phyloP scores from a whole-genome alignment of 169 alveolate genomes.

The Babesia bovis region DNA sequence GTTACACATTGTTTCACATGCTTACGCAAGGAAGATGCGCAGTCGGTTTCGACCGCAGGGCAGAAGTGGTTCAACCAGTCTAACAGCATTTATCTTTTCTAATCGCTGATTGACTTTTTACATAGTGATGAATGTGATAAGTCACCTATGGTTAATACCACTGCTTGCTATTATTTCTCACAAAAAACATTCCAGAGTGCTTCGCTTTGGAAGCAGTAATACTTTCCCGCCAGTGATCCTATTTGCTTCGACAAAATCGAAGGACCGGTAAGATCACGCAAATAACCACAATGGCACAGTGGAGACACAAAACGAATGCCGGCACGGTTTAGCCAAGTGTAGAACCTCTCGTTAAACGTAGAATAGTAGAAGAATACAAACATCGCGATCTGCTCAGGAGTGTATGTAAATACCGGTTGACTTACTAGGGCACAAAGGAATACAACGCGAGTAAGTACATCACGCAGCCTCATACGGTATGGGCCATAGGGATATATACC shows the following conservation, averaged over 20 bases:
- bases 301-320: background rate
- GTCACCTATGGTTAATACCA: no score
- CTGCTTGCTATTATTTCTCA: background rate
- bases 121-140: no score
- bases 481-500: conserved; percentile 28
- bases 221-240: background rate
- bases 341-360: background rate
- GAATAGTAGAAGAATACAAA: conserved; percentile 1
- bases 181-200: background rate
- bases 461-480: conserved; percentile 16
- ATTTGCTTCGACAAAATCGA: background rate
- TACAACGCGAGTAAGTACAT: background rate
- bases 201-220: conserved; percentile 11
- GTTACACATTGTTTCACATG: background rate
- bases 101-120: no score
- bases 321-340: background rate
- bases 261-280: background rate
- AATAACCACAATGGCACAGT: conserved; percentile 9
- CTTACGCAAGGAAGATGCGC: background rate
- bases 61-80: no score
- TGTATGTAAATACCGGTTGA: background rate
- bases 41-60: conserved; percentile 12
- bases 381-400: background rate
- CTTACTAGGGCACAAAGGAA: conserved; percentile 1
- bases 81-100: no score